phyloP scores from a whole-genome alignment of 148 eudicot species.

The Suaeda aralocaspica region DNA sequence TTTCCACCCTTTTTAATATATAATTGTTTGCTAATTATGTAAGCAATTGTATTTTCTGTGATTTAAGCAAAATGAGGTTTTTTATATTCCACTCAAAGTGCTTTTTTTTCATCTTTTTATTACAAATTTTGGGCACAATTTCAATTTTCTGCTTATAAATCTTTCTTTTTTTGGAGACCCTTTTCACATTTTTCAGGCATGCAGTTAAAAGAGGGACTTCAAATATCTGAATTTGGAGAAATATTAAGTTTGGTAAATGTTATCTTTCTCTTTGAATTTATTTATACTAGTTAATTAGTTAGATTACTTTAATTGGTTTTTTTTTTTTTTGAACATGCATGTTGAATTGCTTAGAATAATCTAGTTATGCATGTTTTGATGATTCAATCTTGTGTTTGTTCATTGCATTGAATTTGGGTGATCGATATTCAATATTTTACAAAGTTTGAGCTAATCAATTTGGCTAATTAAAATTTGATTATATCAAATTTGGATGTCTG shows the following conservation, averaged over 20 bases:
- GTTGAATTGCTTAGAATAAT: background rate
- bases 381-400: background rate
- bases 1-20: too few species aligned
- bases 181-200: conserved; percentile 14
- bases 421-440: background rate
- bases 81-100: conserved; percentile 24
- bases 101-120: background rate
- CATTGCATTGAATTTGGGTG: background rate
- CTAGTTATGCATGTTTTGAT: background rate
- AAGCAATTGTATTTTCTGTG: conserved; percentile 21
- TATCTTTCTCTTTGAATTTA: conserved; percentile 12
- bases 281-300: background rate
- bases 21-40: conserved; percentile 6
- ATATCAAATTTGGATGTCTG: background rate
- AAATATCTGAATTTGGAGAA: background rate
- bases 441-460: background rate
- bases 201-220: conserved; percentile 1
- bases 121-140: background rate
- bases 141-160: conserved; percentile 10
- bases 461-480: conserved; percentile 1
- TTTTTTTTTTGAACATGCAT: conserved; percentile 11
- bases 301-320: background rate
- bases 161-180: background rate
- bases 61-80: conserved; percentile 28
- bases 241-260: conserved; percentile 14